phyloP scores from a whole-genome alignment of 108 stramenopile species.

The Bacterosira constricta region DNA sequence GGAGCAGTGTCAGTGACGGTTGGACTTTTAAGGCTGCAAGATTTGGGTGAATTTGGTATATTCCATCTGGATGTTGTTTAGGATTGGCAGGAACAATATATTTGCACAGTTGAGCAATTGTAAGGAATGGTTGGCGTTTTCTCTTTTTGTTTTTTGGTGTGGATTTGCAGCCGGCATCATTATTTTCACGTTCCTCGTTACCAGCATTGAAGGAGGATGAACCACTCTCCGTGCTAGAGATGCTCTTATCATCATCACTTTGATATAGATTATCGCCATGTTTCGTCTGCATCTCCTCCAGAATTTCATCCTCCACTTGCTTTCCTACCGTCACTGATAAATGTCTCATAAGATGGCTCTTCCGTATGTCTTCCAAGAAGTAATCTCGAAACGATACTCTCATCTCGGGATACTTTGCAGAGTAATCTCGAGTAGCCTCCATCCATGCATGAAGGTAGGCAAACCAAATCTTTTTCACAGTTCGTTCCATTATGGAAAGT shows the following conservation, averaged over 20 bases:
- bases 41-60: slow-evolving; percentile 38
- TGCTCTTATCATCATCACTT: slow-evolving; percentile 22
- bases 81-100: neutral
- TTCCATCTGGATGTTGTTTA: slow-evolving; percentile 20
- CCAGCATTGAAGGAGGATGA: neutral
- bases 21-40: slow-evolving; percentile 54
- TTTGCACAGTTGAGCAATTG: slow-evolving; percentile 11
- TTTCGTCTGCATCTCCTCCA: slow-evolving; percentile 27
- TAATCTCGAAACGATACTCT: slow-evolving; percentile 74
- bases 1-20: slow-evolving; percentile 56
- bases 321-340: slow-evolving; percentile 48
- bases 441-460: slow-evolving; percentile 64
- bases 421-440: slow-evolving; percentile 56
- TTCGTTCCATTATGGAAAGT: slow-evolving; percentile 11
- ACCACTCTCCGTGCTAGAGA: neutral
- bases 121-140: slow-evolving; percentile 13
- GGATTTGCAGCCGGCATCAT: slow-evolving; percentile 20
- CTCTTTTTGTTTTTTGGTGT: slow-evolving; percentile 2
- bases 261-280: slow-evolving; percentile 5
- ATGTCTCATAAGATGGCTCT: slow-evolving; percentile 28
- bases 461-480: slow-evolving; percentile 56
- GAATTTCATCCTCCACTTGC: slow-evolving; percentile 42
- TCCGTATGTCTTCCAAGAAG: slow-evolving; percentile 34
- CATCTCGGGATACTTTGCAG: slow-evolving; percentile 62
- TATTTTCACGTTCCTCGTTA: neutral